Evolutionary conservation across 768 basidiomycete species (phyloP), one percentile per base, ranked within the genome.

Genomic region (Pleurotus djamor): DNA sequence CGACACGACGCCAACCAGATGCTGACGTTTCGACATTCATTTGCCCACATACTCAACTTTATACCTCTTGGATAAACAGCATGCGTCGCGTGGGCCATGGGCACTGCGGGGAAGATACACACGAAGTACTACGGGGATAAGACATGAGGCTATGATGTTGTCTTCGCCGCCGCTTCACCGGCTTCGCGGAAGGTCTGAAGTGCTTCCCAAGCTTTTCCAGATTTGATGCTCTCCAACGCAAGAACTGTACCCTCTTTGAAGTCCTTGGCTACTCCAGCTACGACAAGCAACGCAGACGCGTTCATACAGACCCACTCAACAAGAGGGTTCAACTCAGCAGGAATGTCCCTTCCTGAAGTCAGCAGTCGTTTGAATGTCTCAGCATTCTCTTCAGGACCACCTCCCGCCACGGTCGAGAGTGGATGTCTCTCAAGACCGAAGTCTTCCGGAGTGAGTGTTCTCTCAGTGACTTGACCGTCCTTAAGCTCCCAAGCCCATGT

Each of bases 241-340:
- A 90, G 65, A 60, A 75, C 72, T 0, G 89, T 85, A 2, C 94
- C 95, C 14, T 93, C 82, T 64, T 80, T 80, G 68, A 83, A 93
- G 66, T 85, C 82, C 35, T 69, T 69, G 17, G 89, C 94, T 48
- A 88, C 59, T 4, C 94, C 95, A 5, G 92, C 87, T 3, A 98
- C 86, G 32, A 95, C 87, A 44, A 99, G 75, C 59, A 98, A 70
- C 12, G 94, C 96, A 4, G 94, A 87, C 2, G 96, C 85, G 66
- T 99, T 98, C 75, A 98, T 75, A 60, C 95, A 74, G 60, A 98
- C 92, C 69, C 95, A 98, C 67, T 97, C 87, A 51, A 87, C 72
- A 38, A 96, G 81, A 0, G 94, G 82, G 7, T 73, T 76, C 60
- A 94, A 69, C 4, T 71, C 72, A 57, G 76, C 74, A 0, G 88